Evolutionary conservation across 768 basidiomycete species (phyloP), one percentile per base, ranked within the genome.

Genomic region (Collybia nuda): DNA sequence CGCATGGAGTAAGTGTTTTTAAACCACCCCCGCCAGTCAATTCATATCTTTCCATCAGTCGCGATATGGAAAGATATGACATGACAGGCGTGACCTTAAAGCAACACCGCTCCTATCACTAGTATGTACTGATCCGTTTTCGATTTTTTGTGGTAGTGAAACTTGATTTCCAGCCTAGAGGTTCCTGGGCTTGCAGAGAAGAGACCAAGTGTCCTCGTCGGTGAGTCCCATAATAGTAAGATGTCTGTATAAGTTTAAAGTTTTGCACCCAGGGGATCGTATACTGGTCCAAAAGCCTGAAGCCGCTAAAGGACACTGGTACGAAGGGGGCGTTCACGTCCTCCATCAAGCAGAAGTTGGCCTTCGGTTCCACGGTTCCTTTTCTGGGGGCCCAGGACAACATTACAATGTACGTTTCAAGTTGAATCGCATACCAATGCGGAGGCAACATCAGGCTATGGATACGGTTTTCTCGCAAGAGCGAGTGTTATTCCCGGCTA

Each of bases 401-500:
- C 64, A 46, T 0, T 85, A 76, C 61, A 70, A 75, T 21, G 73
- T 85, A 18, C 75, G 77, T 0, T 86, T 86, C 65, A 77, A 76
- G 53, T 62, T 86, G 6, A 84, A 79, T 56, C 76, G 84, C 0
- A 70, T 77, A 53, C 76, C 82, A 1, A 49, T 83, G 6, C 75
- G 77, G 17, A 70, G 85, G 0, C 82, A 85, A 61, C 83, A 86
- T 58, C 76, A 80, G 50, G 85, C 82, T 0, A 60, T 86, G 45
- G 72, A 77, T 36, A 68, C 70, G 0, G 66, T 66, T 0, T 79
- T 77, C 55, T 62, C 67, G 0, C 71, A 74, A 38, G 67, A 74
- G 7, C 71, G 79, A 0, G 60, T 84, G 4, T 62, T 86, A 0
- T 84, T 86, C 55, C 84, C 84, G 0, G 44, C 54, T 3, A 41